Evolutionary conservation across 306 rosid genomes (phyloP), one percentile per base, ranked within the genome.

Genomic region (Quercus mongolica): DNA sequence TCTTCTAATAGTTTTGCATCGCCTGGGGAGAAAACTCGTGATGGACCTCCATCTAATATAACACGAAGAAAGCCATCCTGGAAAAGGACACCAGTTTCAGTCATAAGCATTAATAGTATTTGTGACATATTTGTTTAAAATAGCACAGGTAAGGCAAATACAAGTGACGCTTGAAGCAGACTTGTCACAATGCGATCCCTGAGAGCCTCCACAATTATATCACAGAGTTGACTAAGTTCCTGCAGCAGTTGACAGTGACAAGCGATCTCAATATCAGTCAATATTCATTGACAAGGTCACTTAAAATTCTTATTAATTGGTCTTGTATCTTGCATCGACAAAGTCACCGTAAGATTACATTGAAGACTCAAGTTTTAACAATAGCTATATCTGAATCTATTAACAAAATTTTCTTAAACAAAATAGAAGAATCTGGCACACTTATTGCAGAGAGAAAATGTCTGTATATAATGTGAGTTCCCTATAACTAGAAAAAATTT

Each of bases 151-250:
- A 61, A 74, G 83, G 76, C 77, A 83, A 81, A 69, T 69, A 93
- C 99, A 94, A 95, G 85, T 63, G 99, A 87, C 58, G 99, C 99
- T 78, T 95, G 99, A 89, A 95, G 99, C 76, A 95, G 97, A 87
- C 99, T 93, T 20, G 98, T 95, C 87, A 95, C 99, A 51, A 95
- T 83, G 71, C 88, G 98, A 85, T 95, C 99, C 87, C 99, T 85
- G 62, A 95, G 97, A 72, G 99, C 96, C 84, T 95, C 99, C 82
- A 93, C 97, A 58, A 95, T 92, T 81, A 93, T 85, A 83, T 82
- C 92, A 78, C 99, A 95, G 23, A 95, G 92, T 79, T 89, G 92
- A 86, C 87, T 83, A 79, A 95, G 99, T 83, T 91, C 96, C 99
- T 95, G 88, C 54, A 85, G 33, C 19, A 59, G 69, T 76, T 81